phyloP scores from a whole-genome alignment of 108 stramenopile genomes.

The Cyclotella baltica region DNA sequence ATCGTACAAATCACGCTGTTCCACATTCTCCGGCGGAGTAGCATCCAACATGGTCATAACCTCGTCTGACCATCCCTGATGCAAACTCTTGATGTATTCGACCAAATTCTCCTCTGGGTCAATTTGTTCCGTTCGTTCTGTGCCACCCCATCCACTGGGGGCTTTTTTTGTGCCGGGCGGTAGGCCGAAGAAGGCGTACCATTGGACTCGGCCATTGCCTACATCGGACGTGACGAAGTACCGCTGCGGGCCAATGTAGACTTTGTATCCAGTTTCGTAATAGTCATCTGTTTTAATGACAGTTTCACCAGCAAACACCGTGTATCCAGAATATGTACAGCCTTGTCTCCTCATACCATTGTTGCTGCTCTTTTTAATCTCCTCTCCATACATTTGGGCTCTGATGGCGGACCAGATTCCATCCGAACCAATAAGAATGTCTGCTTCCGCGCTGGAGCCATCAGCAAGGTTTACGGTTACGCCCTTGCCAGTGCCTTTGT shows the following conservation, averaged over 20 bases:
- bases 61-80: conserved; percentile 95
- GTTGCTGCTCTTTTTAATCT: conserved; percentile 68
- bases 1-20: conserved; percentile 97
- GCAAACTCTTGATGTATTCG: conserved; percentile 91
- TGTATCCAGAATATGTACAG: conserved; percentile 96
- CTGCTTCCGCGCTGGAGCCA: conserved; percentile 81
- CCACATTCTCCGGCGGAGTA: conserved; percentile 91
- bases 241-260: conserved; percentile 95
- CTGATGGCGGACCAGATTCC: conserved; percentile 97
- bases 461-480: conserved; percentile 87
- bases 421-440: conserved; percentile 93
- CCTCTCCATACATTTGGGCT: conserved; percentile 95
- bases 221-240: conserved; percentile 98
- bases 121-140: conserved; percentile 64
- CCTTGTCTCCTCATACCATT: conserved; percentile 74
- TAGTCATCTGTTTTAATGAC: conserved; percentile 89
- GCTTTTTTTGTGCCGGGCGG: conserved; percentile 95
- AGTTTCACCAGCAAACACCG: conserved; percentile 97
- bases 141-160: conserved; percentile 87
- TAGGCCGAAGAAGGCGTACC: conserved; percentile 98
- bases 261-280: conserved; percentile 95
- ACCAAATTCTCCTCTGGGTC: conserved; percentile 89
- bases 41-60: conserved; percentile 91
- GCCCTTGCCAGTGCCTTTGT: conserved; percentile 72
- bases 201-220: conserved; percentile 95